phyloP scores from a whole-genome alignment of 1,284 basidiomycete genomes.

The Erythrobasidium hasegawianum region DNA sequence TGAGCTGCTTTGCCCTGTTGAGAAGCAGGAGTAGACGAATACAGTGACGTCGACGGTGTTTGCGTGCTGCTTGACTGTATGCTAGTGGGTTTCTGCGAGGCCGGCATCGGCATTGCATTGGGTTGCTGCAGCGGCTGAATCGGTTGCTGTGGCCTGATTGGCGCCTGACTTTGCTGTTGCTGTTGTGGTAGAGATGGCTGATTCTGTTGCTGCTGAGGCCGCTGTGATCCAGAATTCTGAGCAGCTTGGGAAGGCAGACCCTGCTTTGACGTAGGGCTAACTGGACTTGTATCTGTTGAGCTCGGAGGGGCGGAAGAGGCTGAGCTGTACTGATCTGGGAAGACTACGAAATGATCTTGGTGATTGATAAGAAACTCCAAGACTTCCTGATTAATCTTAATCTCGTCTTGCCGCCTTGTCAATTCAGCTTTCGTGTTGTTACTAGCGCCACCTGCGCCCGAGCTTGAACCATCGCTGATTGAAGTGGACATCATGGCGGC shows the following conservation, averaged over 20 bases:
- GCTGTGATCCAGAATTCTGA: background rate
- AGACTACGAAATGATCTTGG: constrained; percentile 70
- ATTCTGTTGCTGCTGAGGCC: background rate
- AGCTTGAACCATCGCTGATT: background rate
- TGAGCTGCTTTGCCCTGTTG: no score
- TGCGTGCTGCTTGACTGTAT: no score
- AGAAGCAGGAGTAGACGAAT: no score
- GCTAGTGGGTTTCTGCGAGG: no score
- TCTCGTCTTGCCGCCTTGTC: constrained; percentile 60
- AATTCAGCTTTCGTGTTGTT: constrained; percentile 5
- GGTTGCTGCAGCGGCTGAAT: no score
- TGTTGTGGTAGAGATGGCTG: background rate
- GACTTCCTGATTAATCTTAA: constrained; percentile 80
- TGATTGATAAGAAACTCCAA: constrained; percentile 90
- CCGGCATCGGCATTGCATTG: no score
- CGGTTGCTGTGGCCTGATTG: background rate
- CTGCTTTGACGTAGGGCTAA: background rate
- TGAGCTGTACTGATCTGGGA: constrained; percentile 7
- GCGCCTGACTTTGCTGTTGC: background rate
- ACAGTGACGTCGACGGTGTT: no score
- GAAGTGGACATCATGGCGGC: constrained; percentile 4
- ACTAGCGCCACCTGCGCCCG: background rate
- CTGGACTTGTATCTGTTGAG: constrained; percentile 19
- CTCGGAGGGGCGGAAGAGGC: background rate
- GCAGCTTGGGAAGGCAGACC: background rate